Evolutionary conservation across 768 basidiomycete species (phyloP), one percentile per base, ranked within the genome.

Genomic region (Sporobolomyces pararoseus): DNA sequence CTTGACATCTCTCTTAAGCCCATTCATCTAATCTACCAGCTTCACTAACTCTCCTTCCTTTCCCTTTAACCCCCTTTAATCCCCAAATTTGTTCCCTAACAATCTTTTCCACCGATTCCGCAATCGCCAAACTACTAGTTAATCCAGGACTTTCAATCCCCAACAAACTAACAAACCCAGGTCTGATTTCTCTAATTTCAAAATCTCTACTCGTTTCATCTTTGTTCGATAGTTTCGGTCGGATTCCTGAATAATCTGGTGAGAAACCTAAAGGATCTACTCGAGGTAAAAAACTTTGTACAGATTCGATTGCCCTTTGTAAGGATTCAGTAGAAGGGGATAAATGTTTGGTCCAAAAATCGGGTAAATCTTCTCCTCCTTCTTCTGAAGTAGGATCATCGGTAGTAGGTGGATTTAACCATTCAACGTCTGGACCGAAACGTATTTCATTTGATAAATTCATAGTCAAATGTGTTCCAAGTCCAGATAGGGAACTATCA

Each of bases 111-210:
- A 96, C 87, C 77, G 84, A 80, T 80, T 95, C 90, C 3, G 89
- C 95, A 42, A 76, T 88, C 5, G 90, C 92, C 73, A 98, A 84
- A 75, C 85, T 85, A 14, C 89, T 85, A 6, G 95, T 98, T 77
- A 98, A 80, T 0, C 95, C 95, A 0, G 95, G 95, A 71, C 88
- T 90, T 78, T 96, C 92, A 70, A 98, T 92, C 0, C 93, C 92
- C 77, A 92, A 78, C 69, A 96, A 80, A 77, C 86, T 92, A 74
- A 97, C 83, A 86, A 98, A 76, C 0, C 80, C 80, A 3, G 76
- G 79, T 6, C 74, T 65, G 2, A 73, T 71, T 29, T 74, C 72
- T 4, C 68, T 34, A 61, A 73, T 55, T 35, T 61, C 75, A 76
- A 96, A 97, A 77, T 98, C 95, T 66, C 88, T 69, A 6, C 88